Base-by-base conservation (phyloP, 768 basidiomycete species). In the Phylloporus rhodoxanthus region DNA sequence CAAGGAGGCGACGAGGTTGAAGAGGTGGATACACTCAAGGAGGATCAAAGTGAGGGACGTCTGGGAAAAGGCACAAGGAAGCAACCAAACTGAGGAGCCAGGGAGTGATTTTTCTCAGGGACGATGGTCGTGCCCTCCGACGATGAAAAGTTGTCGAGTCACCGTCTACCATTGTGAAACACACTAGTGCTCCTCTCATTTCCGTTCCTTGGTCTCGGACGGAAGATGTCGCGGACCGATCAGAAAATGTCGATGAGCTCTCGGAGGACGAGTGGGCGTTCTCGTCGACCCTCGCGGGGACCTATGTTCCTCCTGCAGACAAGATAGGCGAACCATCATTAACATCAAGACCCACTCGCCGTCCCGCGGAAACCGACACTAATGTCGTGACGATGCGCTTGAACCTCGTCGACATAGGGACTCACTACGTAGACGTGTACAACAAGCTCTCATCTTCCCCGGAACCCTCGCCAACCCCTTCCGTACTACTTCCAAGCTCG, bases 251-350 rank as follows among this genome's bases (percentile, higher is more conserved):
- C 11, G 29, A 30, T 11, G 29, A 30, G 11, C 13, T 19, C 37
- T 46, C 55, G 11, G 59, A 53, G 32, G 56, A 64, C 4, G 61
- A 56, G 0, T 65, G 61, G 61, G 51, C 48, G 10, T 33, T 58
- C 39, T 57, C 57, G 1, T 57, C 64, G 17, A 68, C 67, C 8
- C 55, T 68, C 15, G 59, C 60, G 9, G 57, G 60, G 23, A 56
- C 57, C 26, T 52, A 52, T 9, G 47, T 54, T 17, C 53, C 58
- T 15, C 53, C 50, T 1, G 28, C 36, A 30, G 49, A 40, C 36
- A 61, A 63, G 51, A 33, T 32, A 17, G 15, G 37, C 14, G 51
- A 45, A 26, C 44, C 55, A 13, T 2, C 52, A 2, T 38, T 51
- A 0, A 8, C 52, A 2, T 38, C 54, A 0, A 19, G n/a, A 7